Base-by-base conservation (phyloP, 202 grass and related monocot genomes). In the Panicum hallii region DNA sequence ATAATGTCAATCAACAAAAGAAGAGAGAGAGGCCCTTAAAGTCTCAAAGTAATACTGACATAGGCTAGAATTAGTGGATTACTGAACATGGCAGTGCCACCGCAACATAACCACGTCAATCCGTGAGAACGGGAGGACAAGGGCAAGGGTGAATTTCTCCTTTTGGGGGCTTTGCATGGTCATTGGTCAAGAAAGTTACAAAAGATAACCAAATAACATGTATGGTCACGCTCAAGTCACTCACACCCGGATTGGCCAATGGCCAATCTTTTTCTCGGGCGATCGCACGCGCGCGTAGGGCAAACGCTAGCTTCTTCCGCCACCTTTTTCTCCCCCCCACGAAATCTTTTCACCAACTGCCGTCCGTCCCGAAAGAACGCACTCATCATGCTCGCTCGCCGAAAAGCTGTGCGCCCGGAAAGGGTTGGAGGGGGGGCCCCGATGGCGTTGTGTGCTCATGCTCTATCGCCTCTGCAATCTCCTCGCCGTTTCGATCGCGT, bases 341-440 rank as follows among this genome's bases (percentile, higher is more conserved):
- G 2, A 84, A 47, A 81, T 76, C 71, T 82, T 78, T 90, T 67
- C 26, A 90, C 83, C 72, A 78, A 79, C 55, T 70, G 56, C 56
- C 36, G 36, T 34, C 70, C 40, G 19, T 76, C 52, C 82, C 52
- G 22, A 77, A 63, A 64, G 80, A 34, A 12, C 3, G n/a, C 40
- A 26, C 82, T 77, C 75, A 47, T 79, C 82, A 77, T 81, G 63
- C 70, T 71, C 23, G 36, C 63, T 55, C 36, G 57, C 72, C 40
- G 15, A 78, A 90, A 90, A 82, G 79, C 65, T 36, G 42, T 46
- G 67, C 4, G 50, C 67, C 55, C 53, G 5, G 87, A 89, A 72
- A 85, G 78, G 22, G 65, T 58, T 65, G 20, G 75, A 48, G 1
- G 4, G 13, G 26, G 26, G 72, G 80, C 17, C 26, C 79, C 65